These are phyloP conservation scores for Recurvomyces mirabilis DNA, from an alignment of 495 filamentous ascomycete genomes.

Conservation along the genomic window DNA sequence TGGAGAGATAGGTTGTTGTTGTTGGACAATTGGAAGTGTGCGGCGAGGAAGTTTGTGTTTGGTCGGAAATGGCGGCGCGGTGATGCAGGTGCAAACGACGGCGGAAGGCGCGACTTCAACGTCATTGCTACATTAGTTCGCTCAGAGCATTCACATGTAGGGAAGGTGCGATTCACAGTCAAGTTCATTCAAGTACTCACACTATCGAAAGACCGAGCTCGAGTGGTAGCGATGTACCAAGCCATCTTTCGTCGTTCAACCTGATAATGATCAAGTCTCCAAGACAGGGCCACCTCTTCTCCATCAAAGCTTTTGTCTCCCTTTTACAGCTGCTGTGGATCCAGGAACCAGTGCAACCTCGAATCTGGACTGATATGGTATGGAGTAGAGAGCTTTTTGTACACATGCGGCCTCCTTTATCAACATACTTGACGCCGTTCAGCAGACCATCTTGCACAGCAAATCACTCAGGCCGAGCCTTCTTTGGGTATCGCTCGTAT, in stretches of 20 bases:
- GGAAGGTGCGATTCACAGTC: background rate
- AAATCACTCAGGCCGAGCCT: slow-evolving; percentile 18
- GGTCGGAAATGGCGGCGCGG: no score
- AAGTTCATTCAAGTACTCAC: no score
- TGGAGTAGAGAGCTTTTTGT: background rate
- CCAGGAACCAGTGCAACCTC: no score
- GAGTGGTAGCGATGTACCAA: background rate
- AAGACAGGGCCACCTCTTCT: slow-evolving; percentile 3
- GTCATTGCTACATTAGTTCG: background rate
- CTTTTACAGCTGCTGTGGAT: no score
- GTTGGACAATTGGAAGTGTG: background rate
- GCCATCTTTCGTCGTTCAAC: no score
- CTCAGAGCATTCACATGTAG: slow-evolving; percentile 2
- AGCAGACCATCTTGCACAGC: background rate
- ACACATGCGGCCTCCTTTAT: background rate
- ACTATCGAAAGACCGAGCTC: no score
- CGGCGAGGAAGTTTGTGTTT: slow-evolving; percentile 1
- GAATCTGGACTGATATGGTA: background rate
- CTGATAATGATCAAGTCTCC: no score
- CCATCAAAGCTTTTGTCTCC: slow-evolving; percentile 8
- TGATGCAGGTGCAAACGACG: no score
- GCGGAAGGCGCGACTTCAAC: slow-evolving; percentile 5
- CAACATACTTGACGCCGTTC: background rate
- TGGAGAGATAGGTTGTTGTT: background rate
- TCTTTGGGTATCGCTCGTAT: slow-evolving; percentile 48